These are phyloP conservation scores for Fusarium succisae DNA, from an alignment of 2,329 filamentous ascomycete genomes.

Conservation along the genomic window DNA sequence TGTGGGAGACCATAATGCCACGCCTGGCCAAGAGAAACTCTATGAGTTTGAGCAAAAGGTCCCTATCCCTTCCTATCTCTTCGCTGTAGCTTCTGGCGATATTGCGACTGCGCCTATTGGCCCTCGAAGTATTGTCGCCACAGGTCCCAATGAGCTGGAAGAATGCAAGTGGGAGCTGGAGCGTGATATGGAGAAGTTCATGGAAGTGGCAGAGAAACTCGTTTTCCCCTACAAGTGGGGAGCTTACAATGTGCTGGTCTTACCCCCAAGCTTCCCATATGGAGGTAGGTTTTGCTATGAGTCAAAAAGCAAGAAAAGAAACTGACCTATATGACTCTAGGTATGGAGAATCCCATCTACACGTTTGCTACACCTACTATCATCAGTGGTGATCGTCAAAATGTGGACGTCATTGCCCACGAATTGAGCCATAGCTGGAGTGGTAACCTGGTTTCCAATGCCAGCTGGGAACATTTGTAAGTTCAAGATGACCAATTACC, in stretches of 20 bases:
- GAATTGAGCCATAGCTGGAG: conserved; percentile 84
- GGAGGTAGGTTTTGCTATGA: conserved; percentile 64
- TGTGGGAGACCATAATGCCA: conserved; percentile 55
- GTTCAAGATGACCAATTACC: conserved; percentile 37
- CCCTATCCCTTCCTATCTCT: conserved; percentile 93
- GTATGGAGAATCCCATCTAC: conserved; percentile 92
- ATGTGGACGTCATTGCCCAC: conserved; percentile 96
- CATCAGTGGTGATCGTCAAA: conserved; percentile 89
- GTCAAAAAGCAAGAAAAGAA: not conserved
- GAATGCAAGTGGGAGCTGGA: conserved; percentile 93
- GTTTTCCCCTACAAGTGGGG: conserved; percentile 94
- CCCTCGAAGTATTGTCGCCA: conserved; percentile 83
- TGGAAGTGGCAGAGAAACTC: conserved; percentile 82
- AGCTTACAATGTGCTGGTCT: conserved; percentile 90
- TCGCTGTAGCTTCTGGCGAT: conserved; percentile 89
- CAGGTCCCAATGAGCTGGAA: conserved; percentile 85
- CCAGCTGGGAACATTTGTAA: conserved; percentile 83
- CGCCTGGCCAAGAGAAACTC: conserved; percentile 63
- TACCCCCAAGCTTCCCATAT: conserved; percentile 91
- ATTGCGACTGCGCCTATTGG: conserved; percentile 88
- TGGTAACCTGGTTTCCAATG: conserved; percentile 83
- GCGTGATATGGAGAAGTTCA: conserved; percentile 89
- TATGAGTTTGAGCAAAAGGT: conserved; percentile 92
- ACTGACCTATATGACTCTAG: conserved; percentile 47
- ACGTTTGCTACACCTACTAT: conserved; percentile 96